phyloP scores from a whole-genome alignment of 2,329 filamentous ascomycete genomes.

The Penicillium sp. region DNA sequence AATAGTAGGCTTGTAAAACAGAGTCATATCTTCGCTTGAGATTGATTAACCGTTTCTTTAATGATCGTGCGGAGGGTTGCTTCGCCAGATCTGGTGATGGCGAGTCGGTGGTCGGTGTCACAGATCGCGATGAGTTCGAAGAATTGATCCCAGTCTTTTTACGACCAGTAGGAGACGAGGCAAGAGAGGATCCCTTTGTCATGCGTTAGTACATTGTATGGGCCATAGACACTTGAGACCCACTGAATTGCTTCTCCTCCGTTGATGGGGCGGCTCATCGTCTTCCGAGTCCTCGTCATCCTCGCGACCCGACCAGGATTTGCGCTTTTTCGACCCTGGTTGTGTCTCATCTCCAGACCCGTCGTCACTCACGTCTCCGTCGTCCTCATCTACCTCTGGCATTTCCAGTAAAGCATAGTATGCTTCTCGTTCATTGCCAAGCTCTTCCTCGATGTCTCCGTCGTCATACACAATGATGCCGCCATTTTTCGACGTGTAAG shows the following conservation, averaged over 20 bases:
- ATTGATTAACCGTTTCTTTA: conserved; percentile 71
- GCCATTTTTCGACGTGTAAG: conserved; percentile 75
- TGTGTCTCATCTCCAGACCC: conserved; percentile 57
- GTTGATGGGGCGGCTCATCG: conserved; percentile 72
- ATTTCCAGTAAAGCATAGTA: conserved; percentile 85
- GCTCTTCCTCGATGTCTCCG: conserved; percentile 85
- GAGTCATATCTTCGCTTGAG: conserved; percentile 75
- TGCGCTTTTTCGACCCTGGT: conserved; percentile 62
- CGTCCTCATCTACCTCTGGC: conserved; percentile 82
- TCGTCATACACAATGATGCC: conserved; percentile 95
- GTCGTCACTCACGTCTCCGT: conserved; percentile 62
- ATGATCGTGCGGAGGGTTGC: conserved; percentile 66
- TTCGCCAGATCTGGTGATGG: conserved; percentile 48
- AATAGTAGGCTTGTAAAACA: conserved; percentile 78
- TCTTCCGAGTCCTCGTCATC: conserved; percentile 67
- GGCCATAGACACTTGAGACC: conserved; percentile 9
- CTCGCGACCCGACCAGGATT: conserved; percentile 71
- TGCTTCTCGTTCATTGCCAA: conserved; percentile 71
- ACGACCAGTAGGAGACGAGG: conserved; percentile 44
- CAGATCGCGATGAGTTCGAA: conserved; percentile 48
- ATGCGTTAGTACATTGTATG: conserved; percentile 14
- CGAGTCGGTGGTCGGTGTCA: conserved; percentile 43
- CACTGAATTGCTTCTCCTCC: conserved; percentile 86
- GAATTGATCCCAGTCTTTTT: conserved; percentile 41
- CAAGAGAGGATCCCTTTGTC: conserved; percentile 41